phyloP scores from a whole-genome alignment of 176 grass and related monocot genomes.

The Alloteropsis semialata region DNA sequence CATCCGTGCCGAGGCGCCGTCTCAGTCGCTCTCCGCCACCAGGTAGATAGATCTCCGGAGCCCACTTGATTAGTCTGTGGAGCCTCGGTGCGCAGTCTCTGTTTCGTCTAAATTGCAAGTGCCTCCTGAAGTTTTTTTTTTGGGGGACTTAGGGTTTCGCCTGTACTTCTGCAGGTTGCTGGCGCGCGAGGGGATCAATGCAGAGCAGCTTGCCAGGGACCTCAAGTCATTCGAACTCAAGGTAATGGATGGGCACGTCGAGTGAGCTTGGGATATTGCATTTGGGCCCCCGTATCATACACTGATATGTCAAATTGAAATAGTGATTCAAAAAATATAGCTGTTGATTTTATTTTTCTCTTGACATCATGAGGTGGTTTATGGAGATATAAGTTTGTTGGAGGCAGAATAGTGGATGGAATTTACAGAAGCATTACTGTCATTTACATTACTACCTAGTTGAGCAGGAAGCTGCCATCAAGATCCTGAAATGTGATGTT shows the following conservation, averaged over 20 bases:
- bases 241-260: conserved; percentile 49
- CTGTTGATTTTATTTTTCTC: conserved; percentile 5
- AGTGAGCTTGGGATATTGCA: background rate
- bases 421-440: background rate
- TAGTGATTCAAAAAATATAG: background rate
- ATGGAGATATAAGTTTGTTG: background rate
- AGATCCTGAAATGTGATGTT: background rate
- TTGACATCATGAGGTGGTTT: background rate
- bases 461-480: background rate
- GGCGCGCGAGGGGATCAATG: conserved; percentile 93
- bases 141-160: conserved; percentile 37
- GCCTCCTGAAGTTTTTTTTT: background rate
- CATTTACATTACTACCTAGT: background rate
- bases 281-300: background rate
- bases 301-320: background rate
- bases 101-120: background rate
- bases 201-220: conserved; percentile 80
- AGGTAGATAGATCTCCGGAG: conserved; percentile 42
- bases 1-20: conserved; percentile 74
- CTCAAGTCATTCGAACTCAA: conserved; percentile 97
- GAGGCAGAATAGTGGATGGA: background rate
- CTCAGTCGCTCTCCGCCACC: conserved; percentile 80
- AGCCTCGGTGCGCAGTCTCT: background rate
- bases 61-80: background rate
- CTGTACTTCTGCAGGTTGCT: conserved; percentile 56